A percentile compares a stretch with the other conserved stretches of the same genome.
Conservation (phyloP, 1,284 basidiomycete genomes). For the Trichosporon coremiiforme region DNA sequence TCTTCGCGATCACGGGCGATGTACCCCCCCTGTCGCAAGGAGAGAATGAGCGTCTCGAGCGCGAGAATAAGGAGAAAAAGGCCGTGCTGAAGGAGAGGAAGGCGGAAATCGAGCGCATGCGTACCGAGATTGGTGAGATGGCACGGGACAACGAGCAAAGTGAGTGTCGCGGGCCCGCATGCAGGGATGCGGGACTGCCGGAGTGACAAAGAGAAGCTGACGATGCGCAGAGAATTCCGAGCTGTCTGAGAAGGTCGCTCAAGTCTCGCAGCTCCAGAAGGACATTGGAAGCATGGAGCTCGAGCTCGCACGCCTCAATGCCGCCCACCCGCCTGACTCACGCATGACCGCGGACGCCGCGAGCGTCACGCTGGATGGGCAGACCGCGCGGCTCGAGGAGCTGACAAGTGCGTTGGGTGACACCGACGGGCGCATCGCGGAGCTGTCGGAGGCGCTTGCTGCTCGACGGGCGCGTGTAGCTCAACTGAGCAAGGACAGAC, state of each 20-base stretch:
- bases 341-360: conserved; percentile 73
- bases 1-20: conserved; percentile 76
- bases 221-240: conserved; percentile 38
- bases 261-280: conserved; percentile 66
- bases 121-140: conserved; percentile 62
- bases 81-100: conserved; percentile 67
- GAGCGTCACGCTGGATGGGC: conserved; percentile 68
- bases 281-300: conserved; percentile 78
- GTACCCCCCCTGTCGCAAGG: conserved; percentile 59
- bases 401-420: conserved; percentile 64
- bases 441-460: conserved; percentile 58
- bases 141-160: conserved; percentile 43
- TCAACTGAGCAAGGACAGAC: conserved; percentile 63
- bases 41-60: conserved; percentile 63
- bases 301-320: conserved; percentile 71
- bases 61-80: conserved; percentile 70
- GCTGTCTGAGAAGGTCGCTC: conserved; percentile 58
- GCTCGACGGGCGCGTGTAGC: conserved; percentile 58
- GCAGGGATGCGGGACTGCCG: too few species aligned
- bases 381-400: conserved; percentile 72
- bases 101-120: conserved; percentile 63
- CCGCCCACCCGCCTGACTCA: conserved; percentile 69
- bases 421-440: conserved; percentile 60
- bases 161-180: conserved; percentile 30
- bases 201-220: too few species aligned